A percentile compares a stretch with the other conserved stretches of the same genome.
phyloP scores from a whole-genome alignment of 345 rosid genomes.

The Salix dunnii region DNA sequence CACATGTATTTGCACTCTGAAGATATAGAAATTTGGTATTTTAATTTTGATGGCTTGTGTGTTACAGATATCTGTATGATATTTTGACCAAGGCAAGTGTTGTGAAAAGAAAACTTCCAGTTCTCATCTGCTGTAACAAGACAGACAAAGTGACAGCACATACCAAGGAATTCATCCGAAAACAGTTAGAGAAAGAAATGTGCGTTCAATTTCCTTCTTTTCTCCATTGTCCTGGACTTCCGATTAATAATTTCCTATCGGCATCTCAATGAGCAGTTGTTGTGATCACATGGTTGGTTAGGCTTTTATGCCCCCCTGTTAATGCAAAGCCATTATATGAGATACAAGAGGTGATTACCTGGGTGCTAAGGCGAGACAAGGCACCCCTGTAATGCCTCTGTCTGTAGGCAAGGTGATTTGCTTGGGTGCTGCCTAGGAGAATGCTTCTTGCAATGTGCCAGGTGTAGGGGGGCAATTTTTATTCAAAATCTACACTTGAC shows the following conservation, averaged over 20 bases:
- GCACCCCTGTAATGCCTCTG: too few species aligned
- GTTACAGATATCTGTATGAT: conserved; percentile 74
- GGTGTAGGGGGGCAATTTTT: too few species aligned
- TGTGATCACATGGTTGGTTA: neutral
- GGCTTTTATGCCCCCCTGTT: neutral
- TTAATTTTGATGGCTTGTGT: conserved; percentile 17
- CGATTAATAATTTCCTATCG: conserved; percentile 3
- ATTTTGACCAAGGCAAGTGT: conserved; percentile 75
- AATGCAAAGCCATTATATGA: too few species aligned
- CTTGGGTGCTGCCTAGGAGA: too few species aligned
- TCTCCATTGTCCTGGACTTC: neutral
- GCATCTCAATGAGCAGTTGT: neutral
- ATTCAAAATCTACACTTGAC: too few species aligned
- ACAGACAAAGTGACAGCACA: conserved; percentile 93
- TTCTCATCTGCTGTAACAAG: conserved; percentile 86
- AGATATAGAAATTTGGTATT: neutral
- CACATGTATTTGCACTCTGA: neutral
- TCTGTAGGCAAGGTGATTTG: too few species aligned
- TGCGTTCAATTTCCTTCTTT: conserved; percentile 19
- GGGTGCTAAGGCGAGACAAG: too few species aligned
- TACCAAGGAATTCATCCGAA: conserved; percentile 81
- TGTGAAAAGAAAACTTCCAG: conserved; percentile 69
- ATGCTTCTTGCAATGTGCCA: too few species aligned
- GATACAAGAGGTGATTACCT: too few species aligned
- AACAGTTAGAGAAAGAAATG: conserved; percentile 96